A percentile compares a stretch with the other conserved stretches of the same genome.
These are phyloP conservation scores for Ceratocystiopsis brevicomis DNA, from an alignment of 2,329 filamentous ascomycete species.

Conservation along the genomic window DNA sequence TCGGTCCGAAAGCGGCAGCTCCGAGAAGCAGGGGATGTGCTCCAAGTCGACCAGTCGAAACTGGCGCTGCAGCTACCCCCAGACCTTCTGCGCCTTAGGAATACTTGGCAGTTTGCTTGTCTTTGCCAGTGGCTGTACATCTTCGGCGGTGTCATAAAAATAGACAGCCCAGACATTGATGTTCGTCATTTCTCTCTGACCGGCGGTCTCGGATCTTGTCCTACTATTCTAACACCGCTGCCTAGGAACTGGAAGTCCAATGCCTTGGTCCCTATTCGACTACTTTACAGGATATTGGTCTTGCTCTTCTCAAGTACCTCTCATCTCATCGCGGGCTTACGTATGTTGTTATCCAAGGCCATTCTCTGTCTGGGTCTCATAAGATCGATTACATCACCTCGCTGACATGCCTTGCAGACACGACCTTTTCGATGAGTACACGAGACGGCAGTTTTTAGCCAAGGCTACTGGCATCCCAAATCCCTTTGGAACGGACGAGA, in stretches of 20 bases:
- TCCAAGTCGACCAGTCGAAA: too few species aligned
- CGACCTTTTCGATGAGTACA: conserved; percentile 86
- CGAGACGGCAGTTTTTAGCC: conserved; percentile 69
- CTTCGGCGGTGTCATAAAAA: conserved; percentile 77
- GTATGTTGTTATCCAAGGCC: conserved; percentile 30
- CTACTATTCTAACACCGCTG: not conserved
- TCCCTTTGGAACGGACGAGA: conserved; percentile 65
- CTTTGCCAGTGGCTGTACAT: conserved; percentile 84
- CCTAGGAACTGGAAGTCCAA: conserved; percentile 70
- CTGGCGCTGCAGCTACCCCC: conserved; percentile 13
- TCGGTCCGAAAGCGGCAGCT: conserved; percentile 3
- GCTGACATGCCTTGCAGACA: conserved; percentile 28
- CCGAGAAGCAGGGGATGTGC: too few species aligned
- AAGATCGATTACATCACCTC: not conserved
- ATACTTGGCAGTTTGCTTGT: conserved; percentile 91
- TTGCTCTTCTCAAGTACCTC: conserved; percentile 77
- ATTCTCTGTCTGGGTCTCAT: not conserved
- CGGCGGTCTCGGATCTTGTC: not conserved
- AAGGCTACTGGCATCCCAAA: conserved; percentile 56
- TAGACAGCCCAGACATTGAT: conserved; percentile 77
- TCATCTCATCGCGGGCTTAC: conserved; percentile 85
- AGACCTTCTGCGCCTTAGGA: conserved; percentile 51
- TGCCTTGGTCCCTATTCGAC: conserved; percentile 65
- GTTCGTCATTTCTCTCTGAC: conserved; percentile 26
- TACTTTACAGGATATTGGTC: conserved; percentile 60